These are phyloP conservation scores for Secale cereale DNA, from an alignment of 176 grass and related monocot species.

Conservation along the genomic window DNA sequence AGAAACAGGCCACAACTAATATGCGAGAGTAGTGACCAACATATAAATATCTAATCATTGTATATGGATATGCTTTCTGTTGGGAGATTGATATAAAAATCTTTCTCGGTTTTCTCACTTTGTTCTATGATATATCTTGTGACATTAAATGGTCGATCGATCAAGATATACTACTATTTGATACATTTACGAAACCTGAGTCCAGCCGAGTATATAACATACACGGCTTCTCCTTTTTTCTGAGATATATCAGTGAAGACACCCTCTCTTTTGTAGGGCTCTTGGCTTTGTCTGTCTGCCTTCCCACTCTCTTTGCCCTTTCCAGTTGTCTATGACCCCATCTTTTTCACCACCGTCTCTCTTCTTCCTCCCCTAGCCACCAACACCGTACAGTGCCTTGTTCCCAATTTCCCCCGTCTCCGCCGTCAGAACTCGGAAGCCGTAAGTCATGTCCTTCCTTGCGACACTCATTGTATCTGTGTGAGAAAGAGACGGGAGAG, in stretches of 20 bases:
- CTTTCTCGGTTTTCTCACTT: not conserved
- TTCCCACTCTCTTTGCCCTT: conserved; percentile 43
- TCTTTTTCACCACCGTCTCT: conserved; percentile 71
- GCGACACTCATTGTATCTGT: conserved; percentile 28
- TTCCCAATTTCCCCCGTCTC: conserved; percentile 41
- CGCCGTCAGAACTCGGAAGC: conserved; percentile 27
- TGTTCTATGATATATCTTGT: not conserved
- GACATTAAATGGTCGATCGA: not conserved
- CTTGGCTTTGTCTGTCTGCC: conserved; percentile 39
- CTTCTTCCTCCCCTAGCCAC: conserved; percentile 53
- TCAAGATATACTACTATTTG: not conserved
- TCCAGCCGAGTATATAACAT: not conserved
- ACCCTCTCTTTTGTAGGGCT: conserved; percentile 25
- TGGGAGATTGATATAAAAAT: not conserved
- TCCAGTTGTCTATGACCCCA: conserved; percentile 76
- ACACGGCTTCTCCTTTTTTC: not conserved
- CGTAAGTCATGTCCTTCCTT: conserved; percentile 30
- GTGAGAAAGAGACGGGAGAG: conserved; percentile 39
- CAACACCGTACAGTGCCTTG: conserved; percentile 19
- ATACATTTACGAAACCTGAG: not conserved
- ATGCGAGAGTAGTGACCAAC: not conserved
- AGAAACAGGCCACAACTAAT: too few relatives aligned
- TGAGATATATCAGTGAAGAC: not conserved
- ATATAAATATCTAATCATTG: not conserved
- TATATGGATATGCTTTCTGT: not conserved